Base-by-base conservation (phyloP, 2,329 filamentous ascomycete species). In the Epichloe gansuensis region DNA sequence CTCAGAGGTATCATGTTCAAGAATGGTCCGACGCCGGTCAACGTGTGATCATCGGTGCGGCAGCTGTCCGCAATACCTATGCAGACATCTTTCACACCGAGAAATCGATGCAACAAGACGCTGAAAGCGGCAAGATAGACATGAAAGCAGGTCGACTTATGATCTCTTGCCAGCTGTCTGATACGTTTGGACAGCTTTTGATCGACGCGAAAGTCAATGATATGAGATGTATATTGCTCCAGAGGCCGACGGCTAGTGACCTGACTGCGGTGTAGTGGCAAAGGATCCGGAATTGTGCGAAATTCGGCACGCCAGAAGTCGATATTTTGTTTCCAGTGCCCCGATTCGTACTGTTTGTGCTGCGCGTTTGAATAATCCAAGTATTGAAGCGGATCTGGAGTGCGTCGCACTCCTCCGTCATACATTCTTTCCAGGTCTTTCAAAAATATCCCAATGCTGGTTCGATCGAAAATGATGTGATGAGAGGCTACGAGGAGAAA, bases 1-100 rank as follows among this genome's bases (percentile, higher is more conserved):
- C 65, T 63, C 1, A 79, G 46, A 2, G 77, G 68, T 0, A 80
- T 61, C 0, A 78, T 58, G 53, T 80, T 79, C 2, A 79, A 54
- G 42, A 73, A 72, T 43, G 69, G 60, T 2, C 77, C 77, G 1
- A 79, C 59, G 3, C 58, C 51, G 7, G 60, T 53, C 2, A 66
- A 51, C 1, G 64, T 54, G 11, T 52, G 53, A 1, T 74, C 71
- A 58, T 79, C 75, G 11, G 12, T 39, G 7, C 45, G 31, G 28
- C 31, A 35, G n/a, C n/a, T 37, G 31, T 47, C 45, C 0, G 68
- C 69, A 9, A 77, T 65, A 5, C 75, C 76, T 50, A 80, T 74
- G 31, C 59, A 63, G 21, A 79, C n/a, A 28, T 76, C 69, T 0
- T 67, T 21, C 0, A 58, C 50, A 12, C 66, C 66, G 0, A 62